Evolutionary conservation across 257 asterid species (phyloP), one percentile per base, ranked within the genome.

Genomic region (Plantago ovata): DNA sequence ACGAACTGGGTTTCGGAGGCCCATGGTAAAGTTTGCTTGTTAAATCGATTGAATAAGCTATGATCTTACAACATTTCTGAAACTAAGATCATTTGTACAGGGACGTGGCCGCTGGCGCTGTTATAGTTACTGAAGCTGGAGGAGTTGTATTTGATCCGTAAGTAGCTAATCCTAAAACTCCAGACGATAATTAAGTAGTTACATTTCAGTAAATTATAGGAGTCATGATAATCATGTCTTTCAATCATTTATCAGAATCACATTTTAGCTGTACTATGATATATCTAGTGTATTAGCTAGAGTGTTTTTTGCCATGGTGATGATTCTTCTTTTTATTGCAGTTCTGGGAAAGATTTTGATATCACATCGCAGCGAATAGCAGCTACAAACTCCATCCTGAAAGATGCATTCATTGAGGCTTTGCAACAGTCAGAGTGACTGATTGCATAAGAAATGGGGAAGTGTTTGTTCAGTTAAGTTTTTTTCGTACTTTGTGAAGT

Each of bases 61-160:
- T 45, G 64, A 53, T 57, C 58, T 46, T 38, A 47, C 36, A 38
- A 41, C 52, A 38, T 57, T 56, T n/a, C 38, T 61, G 64, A 60
- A 24, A 8, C 3, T 53, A 69, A 49, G 21, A 15, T 46, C 47
- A 20, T 64, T n/a, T 58, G 41, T 56, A 51, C 76, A 84, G 94
- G 95, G 97, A 89, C 69, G 83, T 86, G 44, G 95, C 97, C 12
- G 95, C 86, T 15, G 97, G 95, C 49, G 95, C 92, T 72, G 74
- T 89, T 53, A 86, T 89, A 48, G 82, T 80, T 51, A 82, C 75
- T 49, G 95, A 84, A 78, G 95, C 94, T 44, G 95, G 95, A 45
- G 95, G 97, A 18, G 76, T 58, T 57, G 58, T 89, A 38, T 89
- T 73, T 79, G 93, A 89, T 81, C 94, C 97, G 90, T 84, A 71